These are phyloP conservation scores for Keqinozyma sinolaborantium DNA, from an alignment of 1,139 yeast species.

Conservation along the genomic window DNA sequence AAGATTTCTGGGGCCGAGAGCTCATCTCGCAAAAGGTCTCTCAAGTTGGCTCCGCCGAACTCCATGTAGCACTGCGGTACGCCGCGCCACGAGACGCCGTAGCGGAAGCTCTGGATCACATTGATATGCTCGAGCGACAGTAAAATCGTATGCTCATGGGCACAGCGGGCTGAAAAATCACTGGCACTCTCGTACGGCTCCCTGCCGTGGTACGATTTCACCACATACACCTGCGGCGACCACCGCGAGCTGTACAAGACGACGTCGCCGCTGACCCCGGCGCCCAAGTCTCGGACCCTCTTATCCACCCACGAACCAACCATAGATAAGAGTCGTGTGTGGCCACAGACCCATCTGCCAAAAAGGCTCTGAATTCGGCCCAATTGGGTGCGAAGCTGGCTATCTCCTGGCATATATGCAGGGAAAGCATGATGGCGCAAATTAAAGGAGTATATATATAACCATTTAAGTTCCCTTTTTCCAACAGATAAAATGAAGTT, in stretches of 20 bases:
- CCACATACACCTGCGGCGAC: constrained; percentile 22
- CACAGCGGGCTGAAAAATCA: constrained; percentile 34
- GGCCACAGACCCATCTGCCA: constrained; percentile 1
- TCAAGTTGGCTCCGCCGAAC: constrained; percentile 30
- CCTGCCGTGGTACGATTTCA: constrained; percentile 34
- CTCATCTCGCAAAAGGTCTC: constrained; percentile 15
- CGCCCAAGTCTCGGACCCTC: constrained; percentile 4
- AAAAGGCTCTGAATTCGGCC: constrained; percentile 1
- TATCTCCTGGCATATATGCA: too few relatives aligned
- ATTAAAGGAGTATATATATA: too few relatives aligned
- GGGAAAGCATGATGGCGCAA: too few relatives aligned
- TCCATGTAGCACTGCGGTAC: constrained; percentile 26
- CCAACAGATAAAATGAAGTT: constrained; percentile 23
- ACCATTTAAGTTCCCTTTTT: constrained; percentile 3
- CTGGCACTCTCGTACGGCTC: constrained; percentile 32
- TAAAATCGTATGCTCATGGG: constrained; percentile 34
- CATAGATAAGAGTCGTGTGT: too few relatives aligned
- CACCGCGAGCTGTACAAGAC: constrained; percentile 23
- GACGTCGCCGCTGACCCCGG: constrained; percentile 43
- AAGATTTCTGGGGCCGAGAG: constrained; percentile 14
- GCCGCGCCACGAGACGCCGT: constrained; percentile 18
- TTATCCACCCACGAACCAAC: background rate
- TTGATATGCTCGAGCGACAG: constrained; percentile 27
- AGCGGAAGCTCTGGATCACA: constrained; percentile 26
- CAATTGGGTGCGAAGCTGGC: constrained; percentile 1